Conservation (phyloP, 495 filamentous ascomycete genomes). For the Penicillium tannophilum region DNA sequence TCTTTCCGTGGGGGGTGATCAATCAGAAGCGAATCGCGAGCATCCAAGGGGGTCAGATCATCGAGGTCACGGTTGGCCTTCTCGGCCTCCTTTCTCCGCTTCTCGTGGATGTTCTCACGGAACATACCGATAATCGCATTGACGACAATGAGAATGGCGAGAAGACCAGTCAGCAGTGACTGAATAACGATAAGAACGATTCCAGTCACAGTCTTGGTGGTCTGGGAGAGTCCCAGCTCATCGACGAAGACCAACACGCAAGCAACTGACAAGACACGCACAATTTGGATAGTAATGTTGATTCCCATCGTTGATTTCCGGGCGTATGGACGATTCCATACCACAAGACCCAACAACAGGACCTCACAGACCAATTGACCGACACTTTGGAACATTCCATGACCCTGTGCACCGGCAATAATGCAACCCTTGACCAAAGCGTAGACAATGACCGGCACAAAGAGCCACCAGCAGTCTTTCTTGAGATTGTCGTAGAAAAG, state of each 20-base stretch:
- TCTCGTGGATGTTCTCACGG: slow-evolving; percentile 87
- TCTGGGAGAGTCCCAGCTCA: slow-evolving; percentile 85
- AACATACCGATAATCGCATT: slow-evolving; percentile 83
- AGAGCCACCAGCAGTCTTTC: slow-evolving; percentile 93
- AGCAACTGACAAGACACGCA: slow-evolving; percentile 87
- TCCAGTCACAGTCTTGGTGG: slow-evolving; percentile 92
- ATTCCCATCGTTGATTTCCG: slow-evolving; percentile 84
- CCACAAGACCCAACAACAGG: slow-evolving; percentile 66
- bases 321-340: slow-evolving; percentile 87
- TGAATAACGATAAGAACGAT: slow-evolving; percentile 89
- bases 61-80: slow-evolving; percentile 82
- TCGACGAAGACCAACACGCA: slow-evolving; percentile 95
- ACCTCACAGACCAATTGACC: slow-evolving; percentile 81
- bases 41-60: slow-evolving; percentile 84
- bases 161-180: slow-evolving; percentile 74
- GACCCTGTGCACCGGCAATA: slow-evolving; percentile 83
- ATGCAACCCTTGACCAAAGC: slow-evolving; percentile 89
- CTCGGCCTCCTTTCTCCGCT: slow-evolving; percentile 83
- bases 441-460: slow-evolving; percentile 88
- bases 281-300: slow-evolving; percentile 90
- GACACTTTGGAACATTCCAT: slow-evolving; percentile 78
- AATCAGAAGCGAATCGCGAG: slow-evolving; percentile 87
- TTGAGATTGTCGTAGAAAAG: slow-evolving; percentile 97
- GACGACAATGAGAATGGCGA: slow-evolving; percentile 87
- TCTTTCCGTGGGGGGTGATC: slow-evolving; percentile 45